Base-by-base conservation (phyloP, 352 stramenopile species). In the Phytophthora syringae region DNA sequence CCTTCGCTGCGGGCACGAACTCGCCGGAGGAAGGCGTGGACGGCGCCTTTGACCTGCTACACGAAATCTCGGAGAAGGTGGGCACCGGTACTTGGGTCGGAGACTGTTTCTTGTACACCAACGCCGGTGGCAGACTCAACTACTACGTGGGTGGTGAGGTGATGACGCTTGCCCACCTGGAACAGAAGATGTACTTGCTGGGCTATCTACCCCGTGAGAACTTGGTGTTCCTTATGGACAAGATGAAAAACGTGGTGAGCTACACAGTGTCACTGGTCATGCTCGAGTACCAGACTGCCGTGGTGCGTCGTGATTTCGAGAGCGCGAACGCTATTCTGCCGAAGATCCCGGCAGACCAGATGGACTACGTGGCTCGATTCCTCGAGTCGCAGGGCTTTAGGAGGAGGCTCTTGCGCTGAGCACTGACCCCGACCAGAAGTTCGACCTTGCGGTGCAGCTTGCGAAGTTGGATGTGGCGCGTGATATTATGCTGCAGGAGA, bases 101-200 rank as follows among this genome's bases (percentile, higher is more conserved):
- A 24, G 97, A 99, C 72, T 99, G 97, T 82, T 99, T 99, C 79
- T 82, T 99, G 58, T 99, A 99, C 90, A 98, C 95, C 13, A 99
- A 98, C 70, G 89, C 86, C 36, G 78, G 77, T 28, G 89, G 91
- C 5, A 82, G 96, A 25, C 82, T 99, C 25, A 99, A 99, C 73
- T 99, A 99, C 82, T 99, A 98, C 70, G 97, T 99, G n/a, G 98
- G 97, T 40, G 98, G 98, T n/a, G 94, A 99, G 67, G 97, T 99
- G 44, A 98, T 99, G 86, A 99, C 96, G 32, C 79, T 99, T 1
- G 93, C 96, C 18, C 97, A 99, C 75, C 77, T 99, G 27, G 92
- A 96, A 56, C 77, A 96, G 50, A 97, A 96, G 52, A 95, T 98
- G 84, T 98, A 99, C 80, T 85, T 99, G 54, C 88, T 99, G 13